Evolutionary conservation across 1,139 yeast species (phyloP), one percentile per base, ranked within the genome.

Genomic region (Debaryomyces coudertii): DNA sequence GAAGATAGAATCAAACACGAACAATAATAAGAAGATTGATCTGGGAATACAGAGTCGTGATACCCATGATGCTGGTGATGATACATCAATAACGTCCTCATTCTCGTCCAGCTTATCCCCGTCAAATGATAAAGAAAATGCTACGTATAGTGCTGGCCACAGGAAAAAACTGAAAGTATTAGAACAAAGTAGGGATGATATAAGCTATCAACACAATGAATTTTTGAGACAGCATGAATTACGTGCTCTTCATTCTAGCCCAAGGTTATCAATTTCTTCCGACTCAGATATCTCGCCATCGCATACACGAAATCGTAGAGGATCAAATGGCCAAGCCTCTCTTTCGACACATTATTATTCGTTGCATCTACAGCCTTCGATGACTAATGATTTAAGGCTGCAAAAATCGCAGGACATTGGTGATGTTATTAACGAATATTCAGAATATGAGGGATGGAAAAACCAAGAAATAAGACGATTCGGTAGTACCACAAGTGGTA

Each of bases 341-440:
- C 24, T 47, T 24, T 34, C 38, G 16, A 44, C 60, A 28, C 48
- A 47, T 28, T 48, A 45, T 38, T 38, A 50, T 29, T 49, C 56
- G 7, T 42, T 56, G 15, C 36, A 44, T 15, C 44, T 41, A 8
- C 27, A 35, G 12, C 24, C 62, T 5, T 56, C 68, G 0, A 56
- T 75, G 45, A 61, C 70, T 3, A 57, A 67, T 8, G 76, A 73
- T 16, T 54, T 73, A 9, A 65, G 85, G 38, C 62, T 64, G 24
- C 61, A 71, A 51, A 79, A 75, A 29, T 65, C 85, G 0, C 83
- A 84, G 55, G 79, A 69, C 39, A 74, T 83, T 43, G 55, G 64
- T 12, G 87, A 83, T 57, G 78, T 85, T 29, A 82, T 85, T 40
- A 68, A 77, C 47, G 86, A 83, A 49, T 85, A 83, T 56, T 79